Base-by-base conservation (phyloP, 2,329 filamentous ascomycete genomes). In the Thielaviopsis ethacetica region DNA sequence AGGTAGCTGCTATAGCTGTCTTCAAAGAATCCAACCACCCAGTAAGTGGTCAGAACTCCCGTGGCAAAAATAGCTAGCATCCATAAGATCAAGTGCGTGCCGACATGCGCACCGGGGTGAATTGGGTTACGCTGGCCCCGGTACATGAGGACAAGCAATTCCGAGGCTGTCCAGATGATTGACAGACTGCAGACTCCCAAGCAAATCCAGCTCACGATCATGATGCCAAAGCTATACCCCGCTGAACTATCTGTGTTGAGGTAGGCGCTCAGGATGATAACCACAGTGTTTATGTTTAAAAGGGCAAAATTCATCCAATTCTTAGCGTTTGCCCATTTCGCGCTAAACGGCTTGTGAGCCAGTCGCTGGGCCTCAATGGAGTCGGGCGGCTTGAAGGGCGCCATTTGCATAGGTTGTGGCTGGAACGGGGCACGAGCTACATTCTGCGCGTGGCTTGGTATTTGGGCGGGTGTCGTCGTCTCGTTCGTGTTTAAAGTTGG, bases 41-140 rank as follows among this genome's bases (percentile, higher is more conserved):
- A 56, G 21, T 19, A 19, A 44, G 27, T 52, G 6, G 53, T 53
- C 26, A 56, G 9, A 15, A 56, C 22, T 17, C 21, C n/a, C 2
- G 47, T 21, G 7, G 22, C 17, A 9, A 55, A 15, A 3, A 13
- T 9, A 7, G 54, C 19, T 13, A 56, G 64, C 1, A 65, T 38
- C 5, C 65, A 65, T 7, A 68, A 54, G 30, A 66, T 54, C 9
- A 66, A 59, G 19, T 66, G 65, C 10, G 65, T 30, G 13, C 51
- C 55, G 5, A 62, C 61, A 27, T 65, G 62, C 26, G 63, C 59
- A 3, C 58, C 49, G 12, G 53, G 55, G 2, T 63, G 62, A 19
- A 67, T 61, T 9, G 63, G 59, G 10, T 59, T 22, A 12, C n/a
- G 22, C 22, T 22, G 30, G 19, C 59, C 59, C 10, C 49, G 54